Evolutionary conservation across 2,329 filamentous ascomycete species (phyloP).

Genomic region (Colletotrichum lupini): DNA sequence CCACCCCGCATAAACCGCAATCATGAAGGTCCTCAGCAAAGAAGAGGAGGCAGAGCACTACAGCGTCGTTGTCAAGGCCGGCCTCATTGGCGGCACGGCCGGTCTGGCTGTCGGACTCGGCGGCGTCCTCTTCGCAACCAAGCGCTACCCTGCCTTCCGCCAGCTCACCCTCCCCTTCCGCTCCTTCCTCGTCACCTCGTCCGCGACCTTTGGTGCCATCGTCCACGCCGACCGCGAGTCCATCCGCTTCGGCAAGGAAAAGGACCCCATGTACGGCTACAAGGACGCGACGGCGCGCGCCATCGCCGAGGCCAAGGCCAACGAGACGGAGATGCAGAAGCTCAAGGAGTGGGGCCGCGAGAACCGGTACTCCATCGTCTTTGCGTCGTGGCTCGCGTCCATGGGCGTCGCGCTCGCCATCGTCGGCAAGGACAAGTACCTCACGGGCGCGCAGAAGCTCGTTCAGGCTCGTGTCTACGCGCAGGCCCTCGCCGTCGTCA

Average conservation of each 20-base stretch:
- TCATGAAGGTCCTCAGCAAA: conserved; percentile 95
- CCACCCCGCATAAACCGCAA: conserved; percentile 42
- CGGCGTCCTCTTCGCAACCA: conserved; percentile 75
- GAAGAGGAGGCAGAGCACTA: conserved; percentile 94
- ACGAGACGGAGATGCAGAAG: conserved; percentile 68
- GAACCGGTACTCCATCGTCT: conserved; percentile 89
- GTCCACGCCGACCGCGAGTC: conserved; percentile 82
- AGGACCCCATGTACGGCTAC: conserved; percentile 76
- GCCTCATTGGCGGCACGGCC: conserved; percentile 75
- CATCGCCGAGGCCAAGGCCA: conserved; percentile 62
- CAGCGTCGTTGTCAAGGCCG: conserved; percentile 81
- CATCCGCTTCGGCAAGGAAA: conserved; percentile 72
- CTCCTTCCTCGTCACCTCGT: conserved; percentile 86
- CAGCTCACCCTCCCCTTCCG: conserved; percentile 89
- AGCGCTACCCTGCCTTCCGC: conserved; percentile 82
- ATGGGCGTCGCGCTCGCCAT: conserved; percentile 81
- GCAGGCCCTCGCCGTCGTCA: conserved; percentile 86
- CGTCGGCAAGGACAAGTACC: conserved; percentile 81
- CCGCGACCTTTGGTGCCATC: conserved; percentile 88
- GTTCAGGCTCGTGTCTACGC: conserved; percentile 96
- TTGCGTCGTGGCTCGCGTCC: conserved; percentile 81
- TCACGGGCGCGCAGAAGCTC: conserved; percentile 84
- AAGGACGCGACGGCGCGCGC: conserved; percentile 70
- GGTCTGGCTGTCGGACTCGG: conserved; percentile 75
- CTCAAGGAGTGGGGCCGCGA: conserved; percentile 79